Conservation (phyloP, 106 monocot species). For the Dendrobium nobile region DNA sequence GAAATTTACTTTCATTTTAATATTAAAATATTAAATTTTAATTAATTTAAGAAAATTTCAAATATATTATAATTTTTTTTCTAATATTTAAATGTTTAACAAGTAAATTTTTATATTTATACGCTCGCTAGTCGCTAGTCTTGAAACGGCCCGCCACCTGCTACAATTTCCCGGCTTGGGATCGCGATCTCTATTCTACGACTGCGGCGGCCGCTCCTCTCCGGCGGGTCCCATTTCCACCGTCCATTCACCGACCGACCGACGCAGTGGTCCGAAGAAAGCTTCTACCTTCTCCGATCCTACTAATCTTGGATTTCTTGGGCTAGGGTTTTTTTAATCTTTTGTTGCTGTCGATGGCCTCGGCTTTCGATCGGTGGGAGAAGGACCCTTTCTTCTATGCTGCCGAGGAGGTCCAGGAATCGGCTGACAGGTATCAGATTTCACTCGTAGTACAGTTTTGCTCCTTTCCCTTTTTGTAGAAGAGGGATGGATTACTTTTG, state of each 20-base stretch:
- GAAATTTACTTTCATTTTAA: too few relatives aligned
- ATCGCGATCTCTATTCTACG: background rate
- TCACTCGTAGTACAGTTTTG: background rate
- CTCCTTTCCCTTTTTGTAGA: background rate
- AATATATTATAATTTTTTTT: too few relatives aligned
- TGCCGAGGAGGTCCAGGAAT: slow-evolving; percentile 76
- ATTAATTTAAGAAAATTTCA: too few relatives aligned
- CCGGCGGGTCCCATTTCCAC: background rate
- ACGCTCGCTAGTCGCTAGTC: too few relatives aligned
- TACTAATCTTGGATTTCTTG: background rate
- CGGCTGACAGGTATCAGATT: slow-evolving; percentile 42
- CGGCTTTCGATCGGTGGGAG: slow-evolving; percentile 62
- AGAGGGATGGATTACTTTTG: background rate
- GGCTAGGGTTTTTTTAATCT: background rate
- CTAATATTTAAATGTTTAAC: too few relatives aligned
- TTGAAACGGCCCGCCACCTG: background rate
- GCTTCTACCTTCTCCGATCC: background rate
- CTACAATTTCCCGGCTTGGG: background rate
- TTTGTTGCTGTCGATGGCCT: slow-evolving; percentile 24
- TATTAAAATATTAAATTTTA: too few relatives aligned
- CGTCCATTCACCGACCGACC: background rate
- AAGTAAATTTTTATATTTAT: too few relatives aligned
- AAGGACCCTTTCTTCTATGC: slow-evolving; percentile 70
- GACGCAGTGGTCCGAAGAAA: too few relatives aligned
- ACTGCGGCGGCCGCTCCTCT: background rate